Evolutionary conservation across 2,329 filamentous ascomycete genomes (phyloP).

Genomic region (Scedosporium boydii): DNA sequence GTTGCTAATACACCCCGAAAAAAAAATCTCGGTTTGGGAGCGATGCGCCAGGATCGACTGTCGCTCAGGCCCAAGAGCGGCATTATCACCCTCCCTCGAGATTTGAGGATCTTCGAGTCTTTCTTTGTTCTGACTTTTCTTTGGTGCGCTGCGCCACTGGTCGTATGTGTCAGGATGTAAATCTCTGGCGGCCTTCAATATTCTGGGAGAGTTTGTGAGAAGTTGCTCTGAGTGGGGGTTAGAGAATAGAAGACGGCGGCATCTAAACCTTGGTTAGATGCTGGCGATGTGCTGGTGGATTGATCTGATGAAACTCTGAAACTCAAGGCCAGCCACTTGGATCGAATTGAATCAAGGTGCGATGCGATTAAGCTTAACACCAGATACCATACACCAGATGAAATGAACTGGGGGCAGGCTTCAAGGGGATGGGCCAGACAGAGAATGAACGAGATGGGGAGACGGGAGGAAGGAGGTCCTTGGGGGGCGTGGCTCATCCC

Average conservation of each 20-base stretch:
- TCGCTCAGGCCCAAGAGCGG: not conserved
- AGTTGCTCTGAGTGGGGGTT: not conserved
- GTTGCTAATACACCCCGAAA: too few species aligned
- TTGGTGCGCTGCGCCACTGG: not conserved
- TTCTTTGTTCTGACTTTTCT: not conserved
- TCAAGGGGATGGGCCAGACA: not conserved
- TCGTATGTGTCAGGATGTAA: not conserved
- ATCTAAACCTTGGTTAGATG: not conserved
- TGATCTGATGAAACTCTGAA: not conserved
- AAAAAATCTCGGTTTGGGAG: not conserved
- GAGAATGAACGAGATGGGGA: not conserved
- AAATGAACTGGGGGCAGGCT: not conserved
- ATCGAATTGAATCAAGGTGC: not conserved
- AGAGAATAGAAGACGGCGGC: not conserved
- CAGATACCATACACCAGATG: not conserved
- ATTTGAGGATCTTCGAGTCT: not conserved
- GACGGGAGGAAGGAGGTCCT: not conserved
- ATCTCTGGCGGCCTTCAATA: not conserved
- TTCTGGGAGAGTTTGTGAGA: not conserved
- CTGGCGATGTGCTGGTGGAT: not conserved
- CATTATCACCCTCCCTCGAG: not conserved
- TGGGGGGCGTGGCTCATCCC: not conserved
- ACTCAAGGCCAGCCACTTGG: not conserved
- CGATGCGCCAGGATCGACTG: not conserved
- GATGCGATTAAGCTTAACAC: not conserved